Base-by-base conservation (phyloP, 148 eudicot species). In the Fagopyrum tataricum region DNA sequence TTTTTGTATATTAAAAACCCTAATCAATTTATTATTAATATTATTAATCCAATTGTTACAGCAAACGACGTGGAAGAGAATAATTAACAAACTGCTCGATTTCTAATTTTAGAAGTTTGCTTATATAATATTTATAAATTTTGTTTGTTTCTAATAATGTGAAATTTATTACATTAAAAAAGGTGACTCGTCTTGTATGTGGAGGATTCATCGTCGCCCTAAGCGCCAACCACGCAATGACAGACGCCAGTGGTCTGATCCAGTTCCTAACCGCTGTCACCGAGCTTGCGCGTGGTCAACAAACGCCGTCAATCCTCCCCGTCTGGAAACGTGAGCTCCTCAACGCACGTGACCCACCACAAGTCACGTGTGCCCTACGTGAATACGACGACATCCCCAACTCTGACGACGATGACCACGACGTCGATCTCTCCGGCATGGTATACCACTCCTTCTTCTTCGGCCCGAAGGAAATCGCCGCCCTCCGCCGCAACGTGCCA, bases 281-380 rank as follows among this genome's bases (percentile, higher is more conserved):
- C 4, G 86, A 83, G 20, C 44, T 81, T 0, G 78, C 84, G 2
- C 84, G 79, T 43, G 86, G 81, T 2, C 74, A 74, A 0, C 10
- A 17, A 2, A 26, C 67, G 1, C 79, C 75, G 0, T 76, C 84
- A 0, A 26, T 74, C 15, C 11, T 18, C 4, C 86, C 86, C 0
- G 80, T 78, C 24, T 83, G 86, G 86, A 81, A 83, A 7, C 81
- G 86, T 6, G 76, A 78, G 52, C 79, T 48, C 44, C 76, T 83
- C 0, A 7, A 75, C 7, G 84, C 86, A 2, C 80, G 84, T 1
- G 69, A 78, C 31, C 74, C 79, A 0, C 86, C 86, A 1, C 76
- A 47, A 4, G 70, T 67, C 10, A 80, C 81, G 5, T 81, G 79
- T 59, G 48, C 71, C 14, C 86, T 78, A 53, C 76, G 43, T 0